A percentile compares a stretch with the other conserved stretches of the same genome.
Evolutionary conservation across 495 filamentous ascomycete genomes (phyloP).

Genomic region (Talaromyces liani): DNA sequence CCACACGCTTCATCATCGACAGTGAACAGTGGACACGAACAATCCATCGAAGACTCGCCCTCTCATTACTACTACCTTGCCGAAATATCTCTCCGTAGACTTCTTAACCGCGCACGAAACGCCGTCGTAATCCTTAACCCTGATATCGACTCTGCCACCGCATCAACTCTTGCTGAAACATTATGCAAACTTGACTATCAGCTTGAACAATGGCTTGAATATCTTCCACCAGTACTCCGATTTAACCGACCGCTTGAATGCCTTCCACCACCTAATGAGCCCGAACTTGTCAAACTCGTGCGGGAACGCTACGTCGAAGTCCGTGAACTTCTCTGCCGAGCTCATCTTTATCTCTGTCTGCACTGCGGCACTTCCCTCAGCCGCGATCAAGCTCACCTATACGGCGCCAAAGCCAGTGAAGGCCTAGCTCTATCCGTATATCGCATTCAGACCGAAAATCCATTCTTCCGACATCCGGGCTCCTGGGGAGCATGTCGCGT

Average conservation of each 20-base stretch:
- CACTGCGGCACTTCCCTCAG: constrained; percentile 15
- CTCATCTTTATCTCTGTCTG: constrained; percentile 29
- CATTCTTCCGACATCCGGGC: constrained; percentile 25
- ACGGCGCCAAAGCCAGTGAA: constrained; percentile 22
- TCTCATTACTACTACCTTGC: constrained; percentile 34
- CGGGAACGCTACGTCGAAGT: constrained; percentile 33
- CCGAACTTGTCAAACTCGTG: constrained; percentile 27
- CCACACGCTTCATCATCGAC: constrained; percentile 9
- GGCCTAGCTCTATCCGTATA: constrained; percentile 19
- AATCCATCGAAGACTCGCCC: constrained; percentile 18
- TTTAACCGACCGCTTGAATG: constrained; percentile 25
- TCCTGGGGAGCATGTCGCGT: constrained; percentile 26
- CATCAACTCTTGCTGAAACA: constrained; percentile 19
- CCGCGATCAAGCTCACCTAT: constrained; percentile 13
- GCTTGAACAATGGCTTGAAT: constrained; percentile 29
- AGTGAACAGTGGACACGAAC: background rate
- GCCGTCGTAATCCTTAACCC: constrained; percentile 26
- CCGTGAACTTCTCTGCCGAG: constrained; percentile 30
- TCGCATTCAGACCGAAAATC: constrained; percentile 21
- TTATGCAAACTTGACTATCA: constrained; percentile 26
- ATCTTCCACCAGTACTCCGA: constrained; percentile 22
- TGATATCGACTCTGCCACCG: constrained; percentile 17
- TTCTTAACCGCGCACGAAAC: constrained; percentile 30
- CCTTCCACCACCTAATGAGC: constrained; percentile 16
- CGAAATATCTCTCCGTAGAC: constrained; percentile 30